Base-by-base conservation (phyloP, 331 rosid genomes). In the Pyracantha coccinea region DNA sequence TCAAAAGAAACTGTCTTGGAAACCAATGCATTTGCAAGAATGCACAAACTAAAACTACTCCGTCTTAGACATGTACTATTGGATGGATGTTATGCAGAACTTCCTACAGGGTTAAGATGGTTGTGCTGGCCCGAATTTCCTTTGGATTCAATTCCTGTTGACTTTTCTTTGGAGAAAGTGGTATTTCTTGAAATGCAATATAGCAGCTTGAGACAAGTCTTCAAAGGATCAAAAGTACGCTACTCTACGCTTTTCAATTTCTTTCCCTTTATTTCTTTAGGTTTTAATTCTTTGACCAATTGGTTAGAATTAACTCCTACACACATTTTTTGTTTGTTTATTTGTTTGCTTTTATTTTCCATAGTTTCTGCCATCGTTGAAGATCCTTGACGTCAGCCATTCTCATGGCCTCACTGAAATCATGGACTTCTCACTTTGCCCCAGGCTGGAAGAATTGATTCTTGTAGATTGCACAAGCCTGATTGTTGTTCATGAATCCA, bases 171-270 rank as follows among this genome's bases (percentile, higher is more conserved):
- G 25, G 71, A 62, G 61, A 73, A 41, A 27, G 47, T 79, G 2
- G 41, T 79, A 44, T 41, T 44, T 16, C 76, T 79, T 23, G 78
- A 79, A 55, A 73, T 79, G 75, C 59, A 59, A 0, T 20, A 58
- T 2, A 73, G 70, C 61, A 11, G 20, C 44, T 0, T 35, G 44
- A 8, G 44, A 9, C 44, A 35, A 35, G 13, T 35, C 4, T 35
- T 2, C 13, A 35, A 35, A 9, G 11, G 1, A 35, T 0, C 44
- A 35, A 35, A 35, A 9, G 44, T 35, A 35, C 0, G 12, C 0
- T 8, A 35, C 12, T 9, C 44, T 2, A 35, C 44, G 0, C 12
- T 2, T 8, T 35, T 35, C 44, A 35, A 8, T 35, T 9, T 8
- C 1, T 35, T 35, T 9, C 0, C 44, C 44, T 35, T 35, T 0